These are phyloP conservation scores for Cladophialophora immunda DNA, from an alignment of 2,329 filamentous ascomycete genomes.

Conservation along the genomic window DNA sequence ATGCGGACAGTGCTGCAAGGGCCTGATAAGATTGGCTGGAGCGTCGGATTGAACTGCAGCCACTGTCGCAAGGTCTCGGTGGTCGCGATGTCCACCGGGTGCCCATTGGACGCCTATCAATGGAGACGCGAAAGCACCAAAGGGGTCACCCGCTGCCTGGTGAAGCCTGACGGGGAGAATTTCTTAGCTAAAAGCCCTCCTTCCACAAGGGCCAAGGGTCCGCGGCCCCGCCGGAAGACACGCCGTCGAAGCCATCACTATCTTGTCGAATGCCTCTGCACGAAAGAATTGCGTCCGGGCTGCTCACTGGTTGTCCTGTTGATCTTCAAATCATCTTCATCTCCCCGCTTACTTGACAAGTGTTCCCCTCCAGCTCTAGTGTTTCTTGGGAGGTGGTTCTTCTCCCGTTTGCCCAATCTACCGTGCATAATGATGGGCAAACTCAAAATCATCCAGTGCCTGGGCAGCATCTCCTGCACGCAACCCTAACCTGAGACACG, in stretches of 20 bases:
- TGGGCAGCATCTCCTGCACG: conserved; percentile 10
- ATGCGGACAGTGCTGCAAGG: background rate
- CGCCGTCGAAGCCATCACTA: background rate
- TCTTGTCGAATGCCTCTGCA: conserved; percentile 1
- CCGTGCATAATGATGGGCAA: conserved; percentile 16
- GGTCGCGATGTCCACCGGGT: background rate
- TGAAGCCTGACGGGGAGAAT: conserved; percentile 6
- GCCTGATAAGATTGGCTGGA: conserved; percentile 16
- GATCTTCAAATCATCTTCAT: conserved; percentile 20
- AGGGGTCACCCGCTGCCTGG: conserved; percentile 5
- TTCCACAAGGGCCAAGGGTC: background rate
- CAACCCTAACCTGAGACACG: conserved; percentile 28
- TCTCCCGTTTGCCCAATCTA: conserved; percentile 12
- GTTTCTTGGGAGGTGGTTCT: conserved; percentile 1
- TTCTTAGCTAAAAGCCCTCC: background rate
- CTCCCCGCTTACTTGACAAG: conserved; percentile 17
- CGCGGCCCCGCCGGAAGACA: background rate
- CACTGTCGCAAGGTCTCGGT: conserved; percentile 1
- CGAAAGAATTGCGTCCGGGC: conserved; percentile 10
- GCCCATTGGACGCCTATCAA: conserved; percentile 11
- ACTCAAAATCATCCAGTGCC: conserved; percentile 14
- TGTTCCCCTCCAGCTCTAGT: background rate
- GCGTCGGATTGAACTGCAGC: conserved; percentile 7
- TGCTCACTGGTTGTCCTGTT: conserved; percentile 6
- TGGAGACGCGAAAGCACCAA: conserved; percentile 11